These are phyloP conservation scores for Neurospora hispaniola DNA, from an alignment of 495 filamentous ascomycete genomes.

Conservation along the genomic window DNA sequence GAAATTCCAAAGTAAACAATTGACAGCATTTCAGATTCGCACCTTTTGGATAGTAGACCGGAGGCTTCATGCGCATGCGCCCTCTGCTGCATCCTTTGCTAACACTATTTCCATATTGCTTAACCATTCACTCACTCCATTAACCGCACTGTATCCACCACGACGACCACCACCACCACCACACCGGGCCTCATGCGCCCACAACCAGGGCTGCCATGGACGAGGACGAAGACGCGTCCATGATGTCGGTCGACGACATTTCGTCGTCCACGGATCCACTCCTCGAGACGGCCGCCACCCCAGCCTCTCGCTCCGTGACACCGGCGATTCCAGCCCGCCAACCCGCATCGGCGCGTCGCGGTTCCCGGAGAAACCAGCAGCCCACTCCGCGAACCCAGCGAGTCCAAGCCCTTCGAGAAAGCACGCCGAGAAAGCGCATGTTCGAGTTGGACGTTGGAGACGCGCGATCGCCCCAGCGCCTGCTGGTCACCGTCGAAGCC, in stretches of 20 bases:
- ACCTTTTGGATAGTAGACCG: not conserved
- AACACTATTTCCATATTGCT: not conserved
- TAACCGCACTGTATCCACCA: too few species aligned
- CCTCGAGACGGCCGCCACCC: slow-evolving; percentile 22
- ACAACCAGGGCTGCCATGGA: slow-evolving; percentile 5
- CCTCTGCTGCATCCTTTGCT: not conserved
- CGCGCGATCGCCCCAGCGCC: slow-evolving; percentile 36
- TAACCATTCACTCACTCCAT: not conserved
- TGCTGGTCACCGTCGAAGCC: slow-evolving; percentile 44
- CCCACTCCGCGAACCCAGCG: slow-evolving; percentile 14
- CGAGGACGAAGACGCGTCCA: slow-evolving; percentile 11
- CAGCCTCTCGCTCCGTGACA: slow-evolving; percentile 16
- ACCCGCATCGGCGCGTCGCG: slow-evolving; percentile 19
- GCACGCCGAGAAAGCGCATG: slow-evolving; percentile 41
- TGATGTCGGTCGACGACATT: slow-evolving; percentile 26
- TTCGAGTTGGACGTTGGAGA: slow-evolving; percentile 45
- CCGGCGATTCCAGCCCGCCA: not conserved
- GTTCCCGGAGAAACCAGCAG: slow-evolving; percentile 12
- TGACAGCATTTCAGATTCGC: not conserved
- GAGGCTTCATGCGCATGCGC: not conserved
- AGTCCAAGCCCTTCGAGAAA: slow-evolving; percentile 15
- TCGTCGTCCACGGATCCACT: slow-evolving; percentile 40
- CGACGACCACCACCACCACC: not conserved
- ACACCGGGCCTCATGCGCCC: not conserved
- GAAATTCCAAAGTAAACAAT: not conserved